Evolutionary conservation across 2,329 filamentous ascomycete genomes (phyloP).

Genomic region (Rhexocercosporidium sp.): DNA sequence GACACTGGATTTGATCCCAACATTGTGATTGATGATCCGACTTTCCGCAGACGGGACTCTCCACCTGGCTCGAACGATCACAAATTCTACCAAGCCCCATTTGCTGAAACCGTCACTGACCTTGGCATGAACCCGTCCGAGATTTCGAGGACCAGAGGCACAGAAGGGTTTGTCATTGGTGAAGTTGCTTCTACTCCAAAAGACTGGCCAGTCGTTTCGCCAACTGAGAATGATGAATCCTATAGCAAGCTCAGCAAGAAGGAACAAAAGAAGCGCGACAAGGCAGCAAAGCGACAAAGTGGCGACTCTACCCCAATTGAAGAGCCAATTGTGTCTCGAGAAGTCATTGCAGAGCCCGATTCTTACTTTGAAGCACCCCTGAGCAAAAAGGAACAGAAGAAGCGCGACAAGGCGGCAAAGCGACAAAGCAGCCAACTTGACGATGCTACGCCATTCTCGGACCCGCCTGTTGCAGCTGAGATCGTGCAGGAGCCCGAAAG

Average conservation of each 20-base stretch:
- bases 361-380: slow-evolving; percentile 40
- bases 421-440: slow-evolving; percentile 42
- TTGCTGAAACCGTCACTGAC: slow-evolving; percentile 54
- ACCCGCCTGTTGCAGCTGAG: slow-evolving; percentile 26
- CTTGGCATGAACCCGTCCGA: slow-evolving; percentile 39
- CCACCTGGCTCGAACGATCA: slow-evolving; percentile 63
- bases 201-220: slow-evolving; percentile 43
- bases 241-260: slow-evolving; percentile 44
- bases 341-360: slow-evolving; percentile 36
- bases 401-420: slow-evolving; percentile 50
- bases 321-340: slow-evolving; percentile 19
- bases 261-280: slow-evolving; percentile 51
- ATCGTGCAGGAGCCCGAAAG: slow-evolving; percentile 40
- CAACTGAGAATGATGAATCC: slow-evolving; percentile 42
- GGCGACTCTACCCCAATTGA: slow-evolving; percentile 30
- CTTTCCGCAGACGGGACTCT: slow-evolving; percentile 66
- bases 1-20: slow-evolving; percentile 74
- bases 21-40: slow-evolving; percentile 70
- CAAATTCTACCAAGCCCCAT: slow-evolving; percentile 54
- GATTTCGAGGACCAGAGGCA: slow-evolving; percentile 18
- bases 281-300: slow-evolving; percentile 42
- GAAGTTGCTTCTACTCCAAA: slow-evolving; percentile 52
- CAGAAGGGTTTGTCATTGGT: slow-evolving; percentile 52
- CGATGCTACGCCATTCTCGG: slow-evolving; percentile 31
- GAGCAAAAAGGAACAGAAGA: slow-evolving; percentile 57